Evolutionary conservation across 495 filamentous ascomycete species (phyloP), one percentile per base, ranked within the genome.

Genomic region (Annulohypoxylon moriforme): DNA sequence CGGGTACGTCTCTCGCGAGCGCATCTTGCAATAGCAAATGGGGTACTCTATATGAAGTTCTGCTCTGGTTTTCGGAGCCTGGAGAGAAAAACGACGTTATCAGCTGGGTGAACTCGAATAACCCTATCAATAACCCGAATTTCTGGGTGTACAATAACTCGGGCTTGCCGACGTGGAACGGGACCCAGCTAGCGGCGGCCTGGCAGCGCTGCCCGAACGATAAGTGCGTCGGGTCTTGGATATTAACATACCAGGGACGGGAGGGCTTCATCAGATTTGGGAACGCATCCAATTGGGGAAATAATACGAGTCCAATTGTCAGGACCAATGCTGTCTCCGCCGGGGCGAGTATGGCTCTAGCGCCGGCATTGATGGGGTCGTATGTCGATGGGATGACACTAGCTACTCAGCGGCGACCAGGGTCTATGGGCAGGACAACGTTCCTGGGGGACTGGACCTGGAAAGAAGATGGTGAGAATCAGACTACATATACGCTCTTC

Each of bases 401-500:
- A 11, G 70, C 70, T 22, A 33, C 61, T 18, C 61, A 73, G 25
- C 58, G 66, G 42, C 47, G 65, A 24, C 70, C 70, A n/a, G 50
- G 46, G 1, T 67, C 61, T 2, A 73, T 73, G 57, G 62, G 33
- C 5, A 66, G 29, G 11, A 52, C 71, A 9, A 53, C 71, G n/a
- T 67, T 67, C 33, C 7, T 52, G 18, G 57, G 50, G 8, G 36
- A 65, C 18, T 60, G 65, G 64, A 61, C 44, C 8, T 73, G 71
- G 71, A 69, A 66, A 31, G 25, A 69, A 63, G 50, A 69, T 25
- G 71, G 71, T 73, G 36, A 53, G 71, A 20, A 24, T 24, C 14
- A 14, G 18, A 24, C 33, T 31, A 3, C 7, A n/a, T 4, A 7
- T 22, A 34, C 13, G 0, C n/a, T 0, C 5, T 9, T 6, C 3